Evolutionary conservation across 2,329 filamentous ascomycete genomes (phyloP).

Genomic region (Leptographium wingfieldii): DNA sequence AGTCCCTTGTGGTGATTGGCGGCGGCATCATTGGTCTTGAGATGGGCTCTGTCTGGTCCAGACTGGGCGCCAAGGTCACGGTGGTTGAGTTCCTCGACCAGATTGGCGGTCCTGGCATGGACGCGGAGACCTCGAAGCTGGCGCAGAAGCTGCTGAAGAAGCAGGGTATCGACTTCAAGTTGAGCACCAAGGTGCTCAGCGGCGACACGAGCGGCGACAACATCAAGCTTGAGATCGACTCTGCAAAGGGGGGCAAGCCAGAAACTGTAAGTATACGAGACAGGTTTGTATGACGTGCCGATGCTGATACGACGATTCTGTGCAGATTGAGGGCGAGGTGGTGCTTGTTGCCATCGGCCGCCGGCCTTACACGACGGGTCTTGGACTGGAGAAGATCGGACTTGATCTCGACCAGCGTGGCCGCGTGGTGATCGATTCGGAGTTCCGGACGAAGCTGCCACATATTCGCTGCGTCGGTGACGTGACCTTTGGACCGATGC

Average conservation of each 20-base stretch:
- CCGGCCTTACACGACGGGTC: slow-evolving; percentile 81
- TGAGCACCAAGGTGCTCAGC: slow-evolving; percentile 84
- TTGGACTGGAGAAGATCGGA: slow-evolving; percentile 88
- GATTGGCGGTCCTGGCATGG: slow-evolving; percentile 97
- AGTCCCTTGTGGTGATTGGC: slow-evolving; percentile 94
- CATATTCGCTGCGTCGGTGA: slow-evolving; percentile 97
- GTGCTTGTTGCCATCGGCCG: slow-evolving; percentile 95
- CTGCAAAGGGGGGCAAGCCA: slow-evolving; percentile 90
- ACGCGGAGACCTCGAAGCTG: slow-evolving; percentile 80
- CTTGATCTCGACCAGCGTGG: slow-evolving; percentile 87
- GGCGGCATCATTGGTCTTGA: slow-evolving; percentile 98
- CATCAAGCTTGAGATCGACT: slow-evolving; percentile 74
- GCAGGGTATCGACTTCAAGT: slow-evolving; percentile 97
- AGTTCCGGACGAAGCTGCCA: slow-evolving; percentile 94
- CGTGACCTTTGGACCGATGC: slow-evolving; percentile 94
- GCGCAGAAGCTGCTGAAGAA: slow-evolving; percentile 88
- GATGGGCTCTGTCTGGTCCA: slow-evolving; percentile 96
- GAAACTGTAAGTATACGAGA: slow-evolving; percentile 53
- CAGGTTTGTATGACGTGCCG: background rate
- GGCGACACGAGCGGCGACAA: slow-evolving; percentile 70
- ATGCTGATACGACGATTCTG: slow-evolving; percentile 5
- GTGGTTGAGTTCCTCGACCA: slow-evolving; percentile 94
- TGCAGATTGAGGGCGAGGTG: slow-evolving; percentile 79
- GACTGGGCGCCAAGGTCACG: slow-evolving; percentile 85
- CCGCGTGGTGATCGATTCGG: slow-evolving; percentile 91